Evolutionary conservation across 1,284 basidiomycete genomes (phyloP).

Genomic region (Schizopora paradoxa): DNA sequence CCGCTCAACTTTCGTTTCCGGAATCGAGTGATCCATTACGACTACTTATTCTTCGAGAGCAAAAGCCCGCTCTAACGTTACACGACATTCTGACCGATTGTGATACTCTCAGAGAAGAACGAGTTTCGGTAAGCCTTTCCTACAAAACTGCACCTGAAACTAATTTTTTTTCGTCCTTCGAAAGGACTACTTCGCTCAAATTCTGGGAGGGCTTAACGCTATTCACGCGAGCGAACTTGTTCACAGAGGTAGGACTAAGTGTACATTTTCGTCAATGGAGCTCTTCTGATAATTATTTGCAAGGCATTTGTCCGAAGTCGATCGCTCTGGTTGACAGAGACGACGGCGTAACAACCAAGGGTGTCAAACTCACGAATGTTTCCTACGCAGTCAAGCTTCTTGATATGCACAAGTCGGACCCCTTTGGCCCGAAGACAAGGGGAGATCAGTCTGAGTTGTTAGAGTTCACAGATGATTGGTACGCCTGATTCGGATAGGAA

Average conservation of each 20-base stretch:
- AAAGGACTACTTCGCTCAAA: constrained; percentile 67
- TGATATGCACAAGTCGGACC: constrained; percentile 70
- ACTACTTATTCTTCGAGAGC: constrained; percentile 60
- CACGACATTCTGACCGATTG: constrained; percentile 66
- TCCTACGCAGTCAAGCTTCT: constrained; percentile 59
- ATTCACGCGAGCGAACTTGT: constrained; percentile 58
- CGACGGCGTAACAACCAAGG: constrained; percentile 45
- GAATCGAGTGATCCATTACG: constrained; percentile 44
- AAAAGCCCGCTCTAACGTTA: constrained; percentile 55
- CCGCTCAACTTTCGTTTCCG: constrained; percentile 54
- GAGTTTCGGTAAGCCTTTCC: constrained; percentile 44
- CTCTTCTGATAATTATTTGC: not conserved
- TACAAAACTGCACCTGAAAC: not conserved
- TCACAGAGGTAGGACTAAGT: constrained; percentile 46
- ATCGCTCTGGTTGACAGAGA: constrained; percentile 53
- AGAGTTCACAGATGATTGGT: constrained; percentile 58
- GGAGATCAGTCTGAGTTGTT: constrained; percentile 36
- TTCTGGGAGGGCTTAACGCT: constrained; percentile 58
- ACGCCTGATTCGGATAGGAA: too few species aligned
- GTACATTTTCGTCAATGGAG: not conserved
- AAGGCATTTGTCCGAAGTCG: constrained; percentile 50
- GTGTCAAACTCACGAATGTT: constrained; percentile 60
- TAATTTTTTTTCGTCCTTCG: constrained; percentile 6
- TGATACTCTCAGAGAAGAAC: constrained; percentile 57
- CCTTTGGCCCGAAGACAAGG: constrained; percentile 44